Evolutionary conservation across 116 monocot species (phyloP).

Genomic region (Iris pallida): DNA sequence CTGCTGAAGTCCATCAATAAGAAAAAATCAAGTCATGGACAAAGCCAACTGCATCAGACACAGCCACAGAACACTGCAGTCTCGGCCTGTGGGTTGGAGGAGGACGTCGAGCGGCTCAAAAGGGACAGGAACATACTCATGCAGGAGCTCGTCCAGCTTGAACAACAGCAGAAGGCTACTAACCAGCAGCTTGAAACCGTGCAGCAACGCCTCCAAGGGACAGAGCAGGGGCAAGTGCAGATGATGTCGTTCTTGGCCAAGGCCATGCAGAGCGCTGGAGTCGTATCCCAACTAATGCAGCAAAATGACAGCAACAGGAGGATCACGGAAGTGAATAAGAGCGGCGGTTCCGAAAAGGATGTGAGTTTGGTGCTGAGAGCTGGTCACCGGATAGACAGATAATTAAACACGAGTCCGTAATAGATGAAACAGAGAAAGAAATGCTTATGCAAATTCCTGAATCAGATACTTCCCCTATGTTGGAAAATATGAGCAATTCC

Average conservation of each 20-base stretch:
- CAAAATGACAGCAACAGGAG: conserved; percentile 8
- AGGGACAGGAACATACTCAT: conserved; percentile 35
- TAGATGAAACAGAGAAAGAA: conserved; percentile 30
- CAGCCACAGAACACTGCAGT: conserved; percentile 8
- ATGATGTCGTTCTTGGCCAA: conserved; percentile 38
- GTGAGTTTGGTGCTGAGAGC: too few species aligned
- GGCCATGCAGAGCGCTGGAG: conserved; percentile 25
- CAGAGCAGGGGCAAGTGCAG: conserved; percentile 34
- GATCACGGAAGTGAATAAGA: conserved; percentile 7
- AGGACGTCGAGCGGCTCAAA: conserved; percentile 29
- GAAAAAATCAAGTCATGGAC: conserved; percentile 15
- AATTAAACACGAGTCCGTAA: conserved; percentile 26
- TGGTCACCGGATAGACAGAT: neutral
- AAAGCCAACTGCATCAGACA: conserved; percentile 2
- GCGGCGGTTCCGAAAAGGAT: neutral
- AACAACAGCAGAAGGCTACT: conserved; percentile 35
- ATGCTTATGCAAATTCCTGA: conserved; percentile 32
- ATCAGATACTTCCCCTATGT: conserved; percentile 15
- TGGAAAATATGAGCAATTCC: conserved; percentile 12
- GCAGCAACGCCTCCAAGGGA: conserved; percentile 25
- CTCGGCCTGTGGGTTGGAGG: conserved; percentile 19
- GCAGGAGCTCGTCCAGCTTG: conserved; percentile 32
- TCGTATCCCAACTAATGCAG: conserved; percentile 22
- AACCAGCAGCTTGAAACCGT: conserved; percentile 21
- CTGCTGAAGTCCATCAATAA: conserved; percentile 69